A percentile compares a stretch with the other conserved stretches of the same genome.
These are phyloP conservation scores for Orbilia brochopaga DNA, from an alignment of 2,329 filamentous ascomycete species.

Conservation along the genomic window DNA sequence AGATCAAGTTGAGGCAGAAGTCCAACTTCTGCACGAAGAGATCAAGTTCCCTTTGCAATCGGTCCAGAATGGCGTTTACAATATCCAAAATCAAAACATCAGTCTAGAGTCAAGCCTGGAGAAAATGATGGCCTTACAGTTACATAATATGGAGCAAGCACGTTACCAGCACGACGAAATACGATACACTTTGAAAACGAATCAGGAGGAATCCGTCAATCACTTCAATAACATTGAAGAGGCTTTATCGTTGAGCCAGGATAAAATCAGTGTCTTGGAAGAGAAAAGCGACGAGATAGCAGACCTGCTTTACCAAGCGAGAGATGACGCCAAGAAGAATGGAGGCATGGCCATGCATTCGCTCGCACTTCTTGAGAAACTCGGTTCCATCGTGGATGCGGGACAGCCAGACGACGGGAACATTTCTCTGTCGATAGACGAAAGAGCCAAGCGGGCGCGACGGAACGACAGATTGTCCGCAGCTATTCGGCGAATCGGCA, in stretches of 20 bases:
- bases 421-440: no score
- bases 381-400: no score
- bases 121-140: constrained; percentile 26
- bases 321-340: not conserved
- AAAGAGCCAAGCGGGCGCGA: constrained; percentile 9
- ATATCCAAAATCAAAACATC: constrained; percentile 13
- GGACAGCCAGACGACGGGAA: no score
- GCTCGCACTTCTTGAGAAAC: no score
- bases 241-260: not conserved
- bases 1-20: constrained; percentile 8
- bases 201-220: constrained; percentile 8
- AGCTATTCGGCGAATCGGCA: constrained; percentile 13
- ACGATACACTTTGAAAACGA: constrained; percentile 9
- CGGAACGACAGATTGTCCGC: constrained; percentile 24
- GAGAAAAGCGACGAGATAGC: constrained; percentile 8
- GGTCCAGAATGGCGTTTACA: constrained; percentile 18
- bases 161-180: constrained; percentile 28
- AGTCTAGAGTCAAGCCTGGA: constrained; percentile 9
- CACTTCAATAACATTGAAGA: constrained; percentile 8
- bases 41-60: constrained; percentile 16
- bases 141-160: constrained; percentile 10
- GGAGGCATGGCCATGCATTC: not conserved
- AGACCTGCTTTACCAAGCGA: constrained; percentile 4
- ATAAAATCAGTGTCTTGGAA: constrained; percentile 8
- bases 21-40: constrained; percentile 18